A percentile compares a stretch with the other conserved stretches of the same genome.
These are phyloP conservation scores for Scenedesmus sp. DNA, from an alignment of 163 green algal genomes.

Conservation along the genomic window DNA sequence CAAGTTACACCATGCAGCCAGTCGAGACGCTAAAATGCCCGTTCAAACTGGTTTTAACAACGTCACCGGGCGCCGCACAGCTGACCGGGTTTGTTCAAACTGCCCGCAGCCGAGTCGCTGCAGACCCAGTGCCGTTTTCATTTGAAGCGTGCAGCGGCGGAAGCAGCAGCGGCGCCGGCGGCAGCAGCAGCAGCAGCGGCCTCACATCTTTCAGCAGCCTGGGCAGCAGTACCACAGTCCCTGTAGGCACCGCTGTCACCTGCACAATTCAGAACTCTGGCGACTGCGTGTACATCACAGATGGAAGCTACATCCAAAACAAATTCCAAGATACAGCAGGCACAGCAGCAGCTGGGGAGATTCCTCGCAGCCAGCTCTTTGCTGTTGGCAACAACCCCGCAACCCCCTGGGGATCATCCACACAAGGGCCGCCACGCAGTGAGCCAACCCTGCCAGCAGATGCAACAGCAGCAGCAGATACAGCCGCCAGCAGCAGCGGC, in stretches of 20 bases:
- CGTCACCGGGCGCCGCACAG: not conserved
- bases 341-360: not conserved
- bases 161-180: not conserved
- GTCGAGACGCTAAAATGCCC: slow-evolving; percentile 4
- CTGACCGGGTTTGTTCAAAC: slow-evolving; percentile 22
- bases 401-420: not conserved
- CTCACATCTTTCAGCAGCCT: not conserved
- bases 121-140: not conserved
- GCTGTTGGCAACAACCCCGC: not conserved
- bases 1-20: not conserved
- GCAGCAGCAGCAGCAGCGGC: not conserved
- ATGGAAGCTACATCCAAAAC: slow-evolving; percentile 14
- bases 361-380: slow-evolving; percentile 28
- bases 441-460: slow-evolving; percentile 7
- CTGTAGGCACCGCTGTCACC: not conserved
- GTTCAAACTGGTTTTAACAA: not conserved
- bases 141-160: not conserved
- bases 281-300: slow-evolving; percentile 15
- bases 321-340: not conserved
- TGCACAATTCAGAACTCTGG: slow-evolving; percentile 3
- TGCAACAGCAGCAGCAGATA: not conserved
- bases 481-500: not conserved
- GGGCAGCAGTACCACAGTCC: not conserved
- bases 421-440: not conserved
- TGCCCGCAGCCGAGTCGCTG: not conserved